Evolutionary conservation across 2,329 filamentous ascomycete species (phyloP).

Genomic region (Lasiodiplodia hormozganensis): DNA sequence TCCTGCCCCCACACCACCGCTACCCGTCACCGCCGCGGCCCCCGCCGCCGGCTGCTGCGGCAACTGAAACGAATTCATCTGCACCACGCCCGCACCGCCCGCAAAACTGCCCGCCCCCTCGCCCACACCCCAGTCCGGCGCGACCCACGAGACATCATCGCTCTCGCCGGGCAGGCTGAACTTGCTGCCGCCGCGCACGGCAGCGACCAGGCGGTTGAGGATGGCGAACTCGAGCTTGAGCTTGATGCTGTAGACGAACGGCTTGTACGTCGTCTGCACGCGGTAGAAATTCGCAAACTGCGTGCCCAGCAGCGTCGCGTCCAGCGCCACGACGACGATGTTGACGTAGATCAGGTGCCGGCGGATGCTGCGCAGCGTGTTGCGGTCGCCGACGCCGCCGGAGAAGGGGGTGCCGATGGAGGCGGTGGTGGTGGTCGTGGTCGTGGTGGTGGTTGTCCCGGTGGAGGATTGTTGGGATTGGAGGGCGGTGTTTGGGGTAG

Average conservation of each 20-base stretch:
- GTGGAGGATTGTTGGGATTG: slow-evolving; percentile 37
- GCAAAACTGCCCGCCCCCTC: background rate
- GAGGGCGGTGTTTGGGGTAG: slow-evolving; percentile 25
- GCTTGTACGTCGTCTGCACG: slow-evolving; percentile 46
- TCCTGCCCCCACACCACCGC: background rate
- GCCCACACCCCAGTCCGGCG: background rate
- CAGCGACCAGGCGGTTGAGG: slow-evolving; percentile 44
- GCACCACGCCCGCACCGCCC: background rate
- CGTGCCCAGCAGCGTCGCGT: slow-evolving; percentile 42
- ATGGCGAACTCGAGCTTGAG: slow-evolving; percentile 62
- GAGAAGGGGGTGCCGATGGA: background rate
- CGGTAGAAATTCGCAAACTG: slow-evolving; percentile 37
- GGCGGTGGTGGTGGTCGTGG: background rate
- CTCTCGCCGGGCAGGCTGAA: background rate
- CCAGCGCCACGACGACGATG: slow-evolving; percentile 46
- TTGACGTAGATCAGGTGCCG: slow-evolving; percentile 48
- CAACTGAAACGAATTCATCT: background rate
- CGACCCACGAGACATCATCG: background rate
- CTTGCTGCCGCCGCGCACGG: background rate
- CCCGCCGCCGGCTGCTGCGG: background rate
- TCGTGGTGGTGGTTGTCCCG: background rate
- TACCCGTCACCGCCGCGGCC: background rate
- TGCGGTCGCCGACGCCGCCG: slow-evolving; percentile 28
- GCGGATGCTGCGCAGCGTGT: slow-evolving; percentile 34
- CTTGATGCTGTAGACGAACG: slow-evolving; percentile 50